A percentile compares a stretch with the other conserved stretches of the same genome.
Evolutionary conservation across 495 filamentous ascomycete genomes (phyloP).

Genomic region (Pseudevernia furfuracea): DNA sequence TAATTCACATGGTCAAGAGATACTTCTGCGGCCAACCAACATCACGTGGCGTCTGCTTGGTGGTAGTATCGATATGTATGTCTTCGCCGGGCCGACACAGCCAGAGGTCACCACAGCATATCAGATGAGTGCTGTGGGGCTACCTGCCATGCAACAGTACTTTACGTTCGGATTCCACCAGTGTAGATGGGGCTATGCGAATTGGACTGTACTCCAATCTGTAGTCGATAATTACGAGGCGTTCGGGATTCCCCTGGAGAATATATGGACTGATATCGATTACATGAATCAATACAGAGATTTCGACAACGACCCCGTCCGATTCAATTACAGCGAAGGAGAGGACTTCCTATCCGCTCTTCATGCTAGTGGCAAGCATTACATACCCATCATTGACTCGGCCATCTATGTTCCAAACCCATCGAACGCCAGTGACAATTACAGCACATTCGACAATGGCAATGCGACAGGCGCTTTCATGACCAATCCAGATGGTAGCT

Average conservation of each 20-base stretch:
- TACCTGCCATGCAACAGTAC: slow-evolving; percentile 59
- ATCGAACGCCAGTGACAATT: slow-evolving; percentile 58
- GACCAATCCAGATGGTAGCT: slow-evolving; percentile 52
- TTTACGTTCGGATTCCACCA: slow-evolving; percentile 58
- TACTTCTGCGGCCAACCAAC: slow-evolving; percentile 54
- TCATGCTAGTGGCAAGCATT: slow-evolving; percentile 63
- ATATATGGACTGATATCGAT: slow-evolving; percentile 61
- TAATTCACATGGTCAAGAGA: slow-evolving; percentile 69
- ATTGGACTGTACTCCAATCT: slow-evolving; percentile 47
- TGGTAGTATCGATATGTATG: slow-evolving; percentile 55
- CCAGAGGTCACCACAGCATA: slow-evolving; percentile 51
- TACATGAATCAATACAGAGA: slow-evolving; percentile 53
- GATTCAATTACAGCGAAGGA: slow-evolving; percentile 43
- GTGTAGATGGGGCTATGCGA: slow-evolving; percentile 58
- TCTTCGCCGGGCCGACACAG: slow-evolving; percentile 53
- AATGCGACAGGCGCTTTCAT: slow-evolving; percentile 55
- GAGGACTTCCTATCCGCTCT: slow-evolving; percentile 56
- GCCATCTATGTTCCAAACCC: slow-evolving; percentile 75
- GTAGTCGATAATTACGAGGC: slow-evolving; percentile 52
- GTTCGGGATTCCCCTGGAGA: slow-evolving; percentile 57
- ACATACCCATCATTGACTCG: slow-evolving; percentile 76
- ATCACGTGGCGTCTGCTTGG: slow-evolving; percentile 70
- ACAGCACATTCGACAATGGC: slow-evolving; percentile 61
- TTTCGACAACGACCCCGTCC: slow-evolving; percentile 49
- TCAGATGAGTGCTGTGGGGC: slow-evolving; percentile 46